Evolutionary conservation across 2,329 filamentous ascomycete genomes (phyloP), one percentile per base, ranked within the genome.

Genomic region (Lithohypha guttulata): DNA sequence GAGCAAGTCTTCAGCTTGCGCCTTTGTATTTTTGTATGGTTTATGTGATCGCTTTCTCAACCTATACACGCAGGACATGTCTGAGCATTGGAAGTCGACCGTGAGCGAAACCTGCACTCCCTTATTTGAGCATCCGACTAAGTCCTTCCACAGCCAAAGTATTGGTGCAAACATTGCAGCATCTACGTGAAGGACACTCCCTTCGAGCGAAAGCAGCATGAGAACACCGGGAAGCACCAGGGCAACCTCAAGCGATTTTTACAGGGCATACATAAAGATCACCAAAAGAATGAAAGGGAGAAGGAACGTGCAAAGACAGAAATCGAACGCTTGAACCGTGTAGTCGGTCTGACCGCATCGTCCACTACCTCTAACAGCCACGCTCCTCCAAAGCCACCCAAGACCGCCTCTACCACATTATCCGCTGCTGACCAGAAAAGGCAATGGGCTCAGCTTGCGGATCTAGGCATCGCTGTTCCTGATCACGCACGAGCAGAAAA

Each of bases 81-180:
- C 91, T 0, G 91, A 96, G 70, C 93, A 94, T 65, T 96, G 91
- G 91, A 96, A 96, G 60, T 95, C 89, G 14, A 94, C 87, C 22
- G 74, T 76, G 58, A 60, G 42, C 28, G 14, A 27, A n/a, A 10
- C 18, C 3, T 15, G 29, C 20, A 14, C 15, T 21, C 33, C 25
- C 29, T n/a, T 4, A 35, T 28, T 18, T 20, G 25, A 5, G 8
- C 4, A 6, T 17, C 19, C 20, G 38, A 27, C 53, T 58, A 42
- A 61, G 34, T 14, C n/a, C 28, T 9, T 8, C 29, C 6, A 34
- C 41, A 78, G 59, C 87, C 87, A 4, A 89, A 81, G 58, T 93
- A 93, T 66, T 96, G 87, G 86, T 98, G 91, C 75, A 96, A 96
- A 62, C 84, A 94, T 68, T 98, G 91, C 73, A 76, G 77, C 56